These are phyloP conservation scores for Hypomyces rosellus DNA, from an alignment of 2,329 filamentous ascomycete genomes.

Conservation along the genomic window DNA sequence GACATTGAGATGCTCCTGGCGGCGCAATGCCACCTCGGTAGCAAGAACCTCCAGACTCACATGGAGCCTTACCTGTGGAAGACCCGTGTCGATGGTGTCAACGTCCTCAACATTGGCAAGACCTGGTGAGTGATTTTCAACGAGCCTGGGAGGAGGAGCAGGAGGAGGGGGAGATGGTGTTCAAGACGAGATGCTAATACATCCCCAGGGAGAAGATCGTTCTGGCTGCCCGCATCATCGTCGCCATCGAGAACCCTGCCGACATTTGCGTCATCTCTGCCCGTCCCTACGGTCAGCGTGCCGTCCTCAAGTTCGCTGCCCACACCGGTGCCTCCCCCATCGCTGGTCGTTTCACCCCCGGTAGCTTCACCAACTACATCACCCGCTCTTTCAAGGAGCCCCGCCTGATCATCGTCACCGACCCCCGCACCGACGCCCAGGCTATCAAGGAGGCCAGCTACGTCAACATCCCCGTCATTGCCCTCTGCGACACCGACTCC, in stretches of 20 bases:
- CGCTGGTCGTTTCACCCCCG: slow-evolving; percentile 98
- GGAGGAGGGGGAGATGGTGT: background rate
- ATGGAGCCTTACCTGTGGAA: slow-evolving; percentile 99
- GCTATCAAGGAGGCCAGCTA: slow-evolving; percentile 99
- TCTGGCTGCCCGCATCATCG: slow-evolving; percentile 96
- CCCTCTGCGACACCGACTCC: slow-evolving; percentile 97
- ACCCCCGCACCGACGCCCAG: slow-evolving; percentile 98
- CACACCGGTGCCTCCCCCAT: slow-evolving; percentile 98
- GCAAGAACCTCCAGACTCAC: slow-evolving; percentile 99
- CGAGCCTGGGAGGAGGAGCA: background rate
- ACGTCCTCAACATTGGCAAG: slow-evolving; percentile 99
- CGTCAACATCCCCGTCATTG: slow-evolving; percentile 99
- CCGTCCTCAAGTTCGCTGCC: slow-evolving; percentile 98
- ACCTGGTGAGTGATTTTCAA: slow-evolving; percentile 71
- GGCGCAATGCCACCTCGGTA: slow-evolving; percentile 92
- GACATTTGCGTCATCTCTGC: slow-evolving; percentile 99
- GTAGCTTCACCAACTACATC: slow-evolving; percentile 99
- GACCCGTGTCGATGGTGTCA: slow-evolving; percentile 96
- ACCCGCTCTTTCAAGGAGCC: slow-evolving; percentile 99
- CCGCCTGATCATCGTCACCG: slow-evolving; percentile 98
- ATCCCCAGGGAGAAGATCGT: slow-evolving; percentile 93
- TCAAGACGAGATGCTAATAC: slow-evolving; percentile 9
- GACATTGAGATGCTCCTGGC: slow-evolving; percentile 99
- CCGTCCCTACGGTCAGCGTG: slow-evolving; percentile 98
- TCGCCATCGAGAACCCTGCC: slow-evolving; percentile 97